Evolutionary conservation across 2,329 filamentous ascomycete genomes (phyloP), one percentile per base, ranked within the genome.

Genomic region (Bertia moriformis): DNA sequence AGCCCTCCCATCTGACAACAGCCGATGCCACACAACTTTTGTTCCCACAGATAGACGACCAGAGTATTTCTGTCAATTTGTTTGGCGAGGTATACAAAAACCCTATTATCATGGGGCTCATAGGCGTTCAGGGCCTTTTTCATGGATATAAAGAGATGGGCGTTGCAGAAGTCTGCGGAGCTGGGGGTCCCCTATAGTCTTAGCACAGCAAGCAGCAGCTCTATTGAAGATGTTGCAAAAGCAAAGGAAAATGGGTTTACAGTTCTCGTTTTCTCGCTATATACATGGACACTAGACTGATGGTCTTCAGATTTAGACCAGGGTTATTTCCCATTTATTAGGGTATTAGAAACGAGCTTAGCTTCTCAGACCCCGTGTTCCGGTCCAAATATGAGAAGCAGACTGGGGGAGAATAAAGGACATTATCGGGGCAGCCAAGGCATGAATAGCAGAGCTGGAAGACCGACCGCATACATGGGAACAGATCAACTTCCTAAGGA

Each of bases 381-480:
- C 48, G 44, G 7, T n/a, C 40, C 1, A 44, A 45, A 37, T 52
- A 50, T 44, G 39, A 44, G 27, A 18, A 39, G 15, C 46, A 48
- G 30, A 45, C 50, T 40, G 45, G 44, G 2, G 41, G n/a, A n/a
- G n/a, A n/a, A n/a, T n/a, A n/a, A n/a, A n/a, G n/a, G n/a, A n/a
- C n/a, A n/a, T n/a, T n/a, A n/a, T n/a, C n/a, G n/a, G n/a, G n/a
- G n/a, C n/a, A n/a, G n/a, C n/a, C n/a, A n/a, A n/a, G n/a, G n/a
- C n/a, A n/a, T n/a, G n/a, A n/a, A n/a, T n/a, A n/a, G n/a, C n/a
- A n/a, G n/a, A n/a, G n/a, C n/a, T n/a, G n/a, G n/a, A n/a, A n/a
- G n/a, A n/a, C n/a, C n/a, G n/a, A n/a, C n/a, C n/a, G n/a, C 51
- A 49, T 40, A 41, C 24, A 55, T 53, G 50, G 45, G 48, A 47